Conservation (phyloP, 768 basidiomycete species). For the Suillus luteus region DNA sequence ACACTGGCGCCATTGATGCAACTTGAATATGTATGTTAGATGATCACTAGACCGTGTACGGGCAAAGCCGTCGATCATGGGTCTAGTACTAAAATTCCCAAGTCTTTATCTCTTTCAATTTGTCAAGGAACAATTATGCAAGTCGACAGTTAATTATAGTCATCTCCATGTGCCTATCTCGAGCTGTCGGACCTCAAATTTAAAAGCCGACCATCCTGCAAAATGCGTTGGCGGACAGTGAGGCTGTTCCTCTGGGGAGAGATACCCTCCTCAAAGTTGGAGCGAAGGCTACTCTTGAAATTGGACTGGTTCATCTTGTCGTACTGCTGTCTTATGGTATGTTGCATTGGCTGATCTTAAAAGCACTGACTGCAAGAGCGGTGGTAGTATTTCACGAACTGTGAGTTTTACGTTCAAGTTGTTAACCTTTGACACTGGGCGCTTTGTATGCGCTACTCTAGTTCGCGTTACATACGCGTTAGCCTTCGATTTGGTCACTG, state of each 20-base stretch:
- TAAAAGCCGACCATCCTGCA: too few relatives aligned
- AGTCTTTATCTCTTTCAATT: neutral
- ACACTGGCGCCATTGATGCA: neutral
- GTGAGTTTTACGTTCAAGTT: constrained; percentile 41
- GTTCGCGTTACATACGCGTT: neutral
- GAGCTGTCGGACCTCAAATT: neutral
- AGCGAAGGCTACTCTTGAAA: constrained; percentile 57
- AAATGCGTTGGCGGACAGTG: constrained; percentile 11
- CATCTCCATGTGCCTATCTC: neutral
- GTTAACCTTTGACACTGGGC: neutral
- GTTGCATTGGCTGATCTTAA: constrained; percentile 15
- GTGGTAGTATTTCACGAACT: constrained; percentile 64
- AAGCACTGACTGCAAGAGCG: constrained; percentile 12
- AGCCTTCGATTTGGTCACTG: neutral
- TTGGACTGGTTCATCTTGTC: constrained; percentile 70
- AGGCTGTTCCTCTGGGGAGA: constrained; percentile 40
- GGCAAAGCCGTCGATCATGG: neutral
- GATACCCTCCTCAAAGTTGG: constrained; percentile 41
- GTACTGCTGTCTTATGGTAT: constrained; percentile 70
- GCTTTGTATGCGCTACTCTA: neutral
- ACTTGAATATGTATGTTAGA: neutral
- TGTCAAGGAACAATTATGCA: neutral
- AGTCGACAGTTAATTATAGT: neutral
- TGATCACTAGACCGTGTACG: neutral
- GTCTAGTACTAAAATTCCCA: neutral